Percentiles rank a stretch among this genome's conserved stretches.
Evolutionary conservation across 345 rosid species (phyloP).

Genomic region (Passiflora organensis): DNA sequence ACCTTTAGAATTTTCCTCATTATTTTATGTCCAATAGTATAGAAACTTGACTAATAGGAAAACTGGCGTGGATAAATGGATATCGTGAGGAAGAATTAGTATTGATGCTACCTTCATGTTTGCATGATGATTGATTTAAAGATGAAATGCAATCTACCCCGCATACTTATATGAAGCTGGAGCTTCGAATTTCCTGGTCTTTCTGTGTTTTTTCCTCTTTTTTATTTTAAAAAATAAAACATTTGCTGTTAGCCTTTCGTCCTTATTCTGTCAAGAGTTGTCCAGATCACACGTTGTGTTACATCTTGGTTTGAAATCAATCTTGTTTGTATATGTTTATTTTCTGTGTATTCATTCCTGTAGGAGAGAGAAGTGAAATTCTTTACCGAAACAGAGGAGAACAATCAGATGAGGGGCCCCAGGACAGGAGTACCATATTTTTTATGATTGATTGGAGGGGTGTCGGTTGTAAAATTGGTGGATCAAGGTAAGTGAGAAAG

Average conservation of each 20-base stretch:
- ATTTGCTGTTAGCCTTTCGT: too few species aligned
- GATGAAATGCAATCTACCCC: neutral
- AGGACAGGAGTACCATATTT: slow-evolving; percentile 97
- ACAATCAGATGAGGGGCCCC: slow-evolving; percentile 99
- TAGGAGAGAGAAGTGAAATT: slow-evolving; percentile 98
- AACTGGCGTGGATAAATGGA: too few species aligned
- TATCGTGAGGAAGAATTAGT: too few species aligned
- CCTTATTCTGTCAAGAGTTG: too few species aligned
- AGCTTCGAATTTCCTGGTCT: slow-evolving; percentile 1
- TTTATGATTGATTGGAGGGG: slow-evolving; percentile 45
- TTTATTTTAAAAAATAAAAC: too few species aligned
- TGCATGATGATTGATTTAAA: neutral
- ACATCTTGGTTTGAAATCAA: neutral
- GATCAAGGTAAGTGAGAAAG: slow-evolving; percentile 9
- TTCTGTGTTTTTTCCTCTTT: neutral
- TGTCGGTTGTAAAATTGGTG: slow-evolving; percentile 24
- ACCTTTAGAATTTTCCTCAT: too few species aligned
- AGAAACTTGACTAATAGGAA: too few species aligned
- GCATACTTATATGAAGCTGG: neutral
- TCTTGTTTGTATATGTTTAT: neutral
- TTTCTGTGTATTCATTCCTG: neutral
- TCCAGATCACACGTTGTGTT: too few species aligned
- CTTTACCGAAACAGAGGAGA: slow-evolving; percentile 98
- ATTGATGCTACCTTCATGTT: too few species aligned
- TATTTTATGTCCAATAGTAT: too few species aligned